Evolutionary conservation across 306 rosid genomes (phyloP), one percentile per base, ranked within the genome.

Genomic region (Vigna angularis): DNA sequence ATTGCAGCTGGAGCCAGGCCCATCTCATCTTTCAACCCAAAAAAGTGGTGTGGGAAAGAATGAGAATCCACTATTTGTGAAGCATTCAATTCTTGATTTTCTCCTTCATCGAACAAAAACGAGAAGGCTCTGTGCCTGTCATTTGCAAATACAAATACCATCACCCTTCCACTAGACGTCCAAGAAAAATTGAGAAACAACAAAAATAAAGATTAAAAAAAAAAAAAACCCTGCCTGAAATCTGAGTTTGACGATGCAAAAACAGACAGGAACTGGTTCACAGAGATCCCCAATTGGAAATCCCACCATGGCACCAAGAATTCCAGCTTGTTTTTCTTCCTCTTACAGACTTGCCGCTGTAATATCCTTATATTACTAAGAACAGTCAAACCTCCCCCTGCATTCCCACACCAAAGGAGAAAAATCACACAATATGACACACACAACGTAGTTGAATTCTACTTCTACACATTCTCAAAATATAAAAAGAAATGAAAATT

Each of bases 261-360:
- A 74, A 89, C 79, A n/a, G 97, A 93, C 47, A 96, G 73, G 71
- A 96, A 96, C 79, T 93, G 98, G 82, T 91, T 91, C 5, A 96
- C 99, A 55, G 99, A 91, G 78, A 93, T 83, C 0, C 98, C 99
- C 87, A 93, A 83, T 84, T 93, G 98, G 50, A 90, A 87, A 84
- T 96, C 99, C 99, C 99, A 96, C 99, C 99, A 93, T 11, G 99
- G 99, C 72, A 96, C 88, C 55, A 96, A 85, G 91, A 91, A 84
- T 79, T 96, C 98, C 34, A 96, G 88, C 84, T 91, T 90, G 77
- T 90, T 88, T 64, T 93, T 87, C 86, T 90, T 96, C 78, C 87
- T 91, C 80, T 90, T 84, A 87, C 88, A 85, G 56, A 82, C 94
- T 85, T 96, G 97, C 88, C 94, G 66, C 34, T 96, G 98, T 15